Conservation (phyloP, 139 green algal species). For the Chlamydomonas asymmetrica region DNA sequence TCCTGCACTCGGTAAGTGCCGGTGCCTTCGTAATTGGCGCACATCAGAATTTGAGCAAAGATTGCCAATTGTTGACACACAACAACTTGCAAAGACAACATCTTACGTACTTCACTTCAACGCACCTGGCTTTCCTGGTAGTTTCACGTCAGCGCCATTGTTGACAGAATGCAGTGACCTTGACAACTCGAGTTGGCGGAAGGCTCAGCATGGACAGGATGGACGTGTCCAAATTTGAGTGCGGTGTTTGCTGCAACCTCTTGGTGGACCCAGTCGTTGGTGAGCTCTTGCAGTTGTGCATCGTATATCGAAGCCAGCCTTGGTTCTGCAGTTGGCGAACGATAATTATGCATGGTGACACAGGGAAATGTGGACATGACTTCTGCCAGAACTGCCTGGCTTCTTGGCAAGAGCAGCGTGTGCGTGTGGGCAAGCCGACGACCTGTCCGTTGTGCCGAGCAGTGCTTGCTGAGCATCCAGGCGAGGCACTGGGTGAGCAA, state of each 20-base stretch:
- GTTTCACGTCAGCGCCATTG: too few relatives aligned
- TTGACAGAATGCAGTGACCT: too few relatives aligned
- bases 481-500: background rate
- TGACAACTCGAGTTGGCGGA: background rate
- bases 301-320: background rate
- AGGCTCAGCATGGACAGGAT: background rate
- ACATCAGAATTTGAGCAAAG: too few relatives aligned
- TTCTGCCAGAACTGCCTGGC: slow-evolving; percentile 17
- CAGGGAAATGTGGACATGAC: slow-evolving; percentile 27
- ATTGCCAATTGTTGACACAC: background rate
- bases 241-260: slow-evolving; percentile 18
- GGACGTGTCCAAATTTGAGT: background rate
- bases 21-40: too few relatives aligned
- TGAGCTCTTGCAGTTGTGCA: background rate
- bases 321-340: background rate
- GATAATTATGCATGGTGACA: background rate
- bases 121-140: background rate
- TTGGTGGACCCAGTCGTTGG: slow-evolving; percentile 26
- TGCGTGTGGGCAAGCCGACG: background rate
- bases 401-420: background rate
- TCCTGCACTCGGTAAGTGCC: too few relatives aligned
- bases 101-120: background rate
- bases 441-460: slow-evolving; percentile 10
- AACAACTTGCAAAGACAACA: background rate
- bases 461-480: background rate